Conservation (phyloP, 106 monocot species). For the Platanthera zijinensis region DNA sequence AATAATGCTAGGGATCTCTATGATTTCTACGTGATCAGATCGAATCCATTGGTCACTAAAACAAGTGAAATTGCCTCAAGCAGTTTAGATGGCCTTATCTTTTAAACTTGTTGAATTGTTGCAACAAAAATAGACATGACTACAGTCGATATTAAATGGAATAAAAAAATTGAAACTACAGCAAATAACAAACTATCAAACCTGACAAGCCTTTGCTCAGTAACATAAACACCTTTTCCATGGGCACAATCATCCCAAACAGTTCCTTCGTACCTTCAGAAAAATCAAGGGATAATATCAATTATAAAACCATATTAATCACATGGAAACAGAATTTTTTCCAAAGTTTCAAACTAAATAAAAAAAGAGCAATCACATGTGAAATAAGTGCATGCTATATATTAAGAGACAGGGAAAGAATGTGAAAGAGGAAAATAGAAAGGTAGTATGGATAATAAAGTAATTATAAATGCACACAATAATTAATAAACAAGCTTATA, state of each 20-base stretch:
- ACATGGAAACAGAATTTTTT: neutral
- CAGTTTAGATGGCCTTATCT: neutral
- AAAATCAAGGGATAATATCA: neutral
- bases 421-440: neutral
- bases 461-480: neutral
- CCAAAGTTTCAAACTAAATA: neutral
- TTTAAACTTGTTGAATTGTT: neutral
- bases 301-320: neutral
- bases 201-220: slow-evolving; percentile 63
- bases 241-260: slow-evolving; percentile 85
- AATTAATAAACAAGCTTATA: neutral
- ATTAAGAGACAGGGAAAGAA: neutral
- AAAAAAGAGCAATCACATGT: neutral
- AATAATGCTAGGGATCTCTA: too few species aligned
- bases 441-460: neutral
- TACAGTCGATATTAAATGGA: neutral
- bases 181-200: slow-evolving; percentile 14
- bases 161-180: neutral
- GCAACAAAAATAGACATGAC: neutral
- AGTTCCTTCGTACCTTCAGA: slow-evolving; percentile 69
- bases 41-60: neutral
- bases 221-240: slow-evolving; percentile 89
- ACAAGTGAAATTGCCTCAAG: neutral
- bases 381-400: neutral
- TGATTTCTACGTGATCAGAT: too few species aligned